Percentiles rank a stretch among this genome's conserved stretches.
phyloP scores from a whole-genome alignment of 345 rosid genomes.

The Rhodamnia argentea region DNA sequence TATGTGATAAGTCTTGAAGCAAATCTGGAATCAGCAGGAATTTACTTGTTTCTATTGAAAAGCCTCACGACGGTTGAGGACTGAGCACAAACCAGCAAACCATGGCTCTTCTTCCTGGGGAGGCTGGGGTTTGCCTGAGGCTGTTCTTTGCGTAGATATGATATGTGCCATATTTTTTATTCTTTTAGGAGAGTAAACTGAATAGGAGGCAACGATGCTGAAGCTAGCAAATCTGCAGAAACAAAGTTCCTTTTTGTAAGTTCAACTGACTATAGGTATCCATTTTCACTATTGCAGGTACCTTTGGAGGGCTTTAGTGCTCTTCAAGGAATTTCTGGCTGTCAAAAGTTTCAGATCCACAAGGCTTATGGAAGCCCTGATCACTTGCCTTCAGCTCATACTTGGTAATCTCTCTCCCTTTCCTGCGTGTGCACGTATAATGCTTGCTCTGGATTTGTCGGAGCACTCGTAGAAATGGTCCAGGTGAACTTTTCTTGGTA shows the following conservation, averaged over 20 bases:
- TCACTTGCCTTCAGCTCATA: slow-evolving; percentile 96
- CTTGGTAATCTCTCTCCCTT: slow-evolving; percentile 40
- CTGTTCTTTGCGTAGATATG: neutral
- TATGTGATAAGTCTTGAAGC: neutral
- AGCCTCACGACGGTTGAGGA: neutral
- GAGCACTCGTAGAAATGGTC: too few species aligned
- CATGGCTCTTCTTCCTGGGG: neutral
- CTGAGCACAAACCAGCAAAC: neutral
- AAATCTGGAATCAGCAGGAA: neutral
- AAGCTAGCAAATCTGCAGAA: neutral
- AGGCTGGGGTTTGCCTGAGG: neutral
- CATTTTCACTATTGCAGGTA: slow-evolving; percentile 33
- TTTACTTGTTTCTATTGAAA: neutral
- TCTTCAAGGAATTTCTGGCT: slow-evolving; percentile 93
- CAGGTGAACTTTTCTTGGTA: neutral
- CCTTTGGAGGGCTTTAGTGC: slow-evolving; percentile 96
- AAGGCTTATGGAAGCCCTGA: slow-evolving; percentile 89
- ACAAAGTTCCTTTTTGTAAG: neutral
- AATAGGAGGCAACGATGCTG: neutral
- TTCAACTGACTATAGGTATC: neutral
- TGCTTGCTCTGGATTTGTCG: neutral
- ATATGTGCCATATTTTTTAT: neutral
- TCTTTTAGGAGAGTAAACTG: neutral
- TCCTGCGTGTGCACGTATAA: neutral
- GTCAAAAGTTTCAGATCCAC: slow-evolving; percentile 97